Base-by-base conservation (phyloP, 495 filamentous ascomycete genomes). In the Daldinia grandis region DNA sequence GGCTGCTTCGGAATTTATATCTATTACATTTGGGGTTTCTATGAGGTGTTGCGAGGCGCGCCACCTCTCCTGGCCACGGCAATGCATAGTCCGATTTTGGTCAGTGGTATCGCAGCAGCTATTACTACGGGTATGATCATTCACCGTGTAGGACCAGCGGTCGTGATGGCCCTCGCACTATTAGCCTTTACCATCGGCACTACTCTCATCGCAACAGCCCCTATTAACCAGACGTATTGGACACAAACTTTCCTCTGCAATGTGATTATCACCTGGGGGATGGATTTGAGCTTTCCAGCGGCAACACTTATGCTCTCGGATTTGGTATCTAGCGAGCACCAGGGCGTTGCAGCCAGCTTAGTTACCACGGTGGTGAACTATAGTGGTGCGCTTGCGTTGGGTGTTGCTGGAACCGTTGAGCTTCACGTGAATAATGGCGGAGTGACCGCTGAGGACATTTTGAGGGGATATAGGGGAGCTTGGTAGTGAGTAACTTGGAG, bases 1-100 rank as follows among this genome's bases (percentile, higher is more conserved):
- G 82, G 81, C 51, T 83, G 81, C 70, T 91, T 91, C 68, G 88
- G 88, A 19, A 88, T 90, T 53, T 84, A 85, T 72, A 78, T 87
- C 50, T 91, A 82, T 75, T 91, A 91, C 70, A 77, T 82, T 33
- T 89, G 80, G 68, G 80, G 84, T 42, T 88, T 88, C 68, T 74
- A 89, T 66, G 82, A 86, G 58, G 79, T 81, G 9, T 73, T 89
- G 40, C 81, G 83, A n/a, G 82, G 80, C 8, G 69, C 81, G 19
- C 75, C 80, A 19, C 83, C 84, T 1, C 76, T 90, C 15, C 64
- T 86, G 5, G 78, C 83, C 3, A 79, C 81, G 4, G 87, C 86
- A 2, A 80, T 86, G 72, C 81, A 86, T 61, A 73, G 78, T 21
- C 83, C 84, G 1, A 81, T 81, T 1, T 78, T 82, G 2, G 71